Percentiles rank a stretch among this genome's conserved stretches.
phyloP scores from a whole-genome alignment of 305 asterid genomes.

The Fraxinus latifolia region DNA sequence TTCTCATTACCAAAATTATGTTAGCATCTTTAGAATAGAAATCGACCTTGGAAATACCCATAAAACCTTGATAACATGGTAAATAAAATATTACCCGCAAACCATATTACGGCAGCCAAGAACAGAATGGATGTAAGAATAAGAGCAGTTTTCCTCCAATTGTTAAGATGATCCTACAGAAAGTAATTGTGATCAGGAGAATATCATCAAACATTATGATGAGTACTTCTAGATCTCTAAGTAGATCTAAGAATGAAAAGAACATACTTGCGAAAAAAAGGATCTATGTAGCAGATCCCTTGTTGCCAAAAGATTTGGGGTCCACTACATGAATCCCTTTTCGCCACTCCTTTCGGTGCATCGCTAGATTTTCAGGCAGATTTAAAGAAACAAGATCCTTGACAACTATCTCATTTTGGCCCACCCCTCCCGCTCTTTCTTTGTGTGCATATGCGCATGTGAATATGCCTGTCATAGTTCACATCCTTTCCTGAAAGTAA shows the following conservation, averaged over 20 bases:
- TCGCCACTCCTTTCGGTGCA: neutral
- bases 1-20: neutral
- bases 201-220: neutral
- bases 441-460: neutral
- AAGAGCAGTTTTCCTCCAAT: slow-evolving; percentile 84
- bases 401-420: neutral
- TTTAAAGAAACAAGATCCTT: neutral
- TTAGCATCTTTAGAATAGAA: neutral
- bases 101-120: slow-evolving; percentile 76
- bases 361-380: neutral
- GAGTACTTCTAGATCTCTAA: neutral
- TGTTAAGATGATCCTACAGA: slow-evolving; percentile 68
- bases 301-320: neutral
- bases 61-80: neutral
- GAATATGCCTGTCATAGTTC: neutral
- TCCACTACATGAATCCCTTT: neutral
- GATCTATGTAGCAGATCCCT: neutral
- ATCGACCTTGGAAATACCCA: neutral
- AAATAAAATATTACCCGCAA: slow-evolving; percentile 42
- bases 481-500: neutral
- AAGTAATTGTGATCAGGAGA: neutral
- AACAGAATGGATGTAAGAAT: slow-evolving; percentile 68
- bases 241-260: neutral
- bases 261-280: neutral
- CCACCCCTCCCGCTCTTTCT: neutral